Evolutionary conservation across 2,329 filamentous ascomycete genomes (phyloP), one percentile per base, ranked within the genome.

Genomic region (Xylaria sp.): DNA sequence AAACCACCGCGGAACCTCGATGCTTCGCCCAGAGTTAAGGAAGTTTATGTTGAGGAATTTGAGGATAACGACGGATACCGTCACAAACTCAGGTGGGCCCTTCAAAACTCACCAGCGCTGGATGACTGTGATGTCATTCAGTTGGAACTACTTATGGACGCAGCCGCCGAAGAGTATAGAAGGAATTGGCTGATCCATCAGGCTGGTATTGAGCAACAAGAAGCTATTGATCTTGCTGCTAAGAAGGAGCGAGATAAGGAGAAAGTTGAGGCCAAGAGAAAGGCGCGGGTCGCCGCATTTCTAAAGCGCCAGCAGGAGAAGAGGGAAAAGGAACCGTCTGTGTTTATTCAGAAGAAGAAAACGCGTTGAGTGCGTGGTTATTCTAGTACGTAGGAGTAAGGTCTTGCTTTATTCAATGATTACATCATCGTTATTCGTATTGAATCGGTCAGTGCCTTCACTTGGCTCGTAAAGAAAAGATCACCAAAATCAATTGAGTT

Each of bases 201-300:
- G 9, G 51, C 42, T 2, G 49, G 23, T 7, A 65, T 68, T 23
- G 36, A 60, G 1, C 49, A 65, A 31, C 66, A 65, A n/a, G 57
- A 26, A 10, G 42, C 31, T 11, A 26, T 42, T 1, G 61, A 60
- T 13, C 6, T 36, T 4, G 44, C 58, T 6, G 57, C 58, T 1
- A 65, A 42, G 9, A 44, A 59, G 44, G 38, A n/a, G 15, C 11
- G 44, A n/a, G 33, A 42, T 2, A 28, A 42, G 33, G 9, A 51
- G 57, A 51, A 10, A 1, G 1, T 49, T 0, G 36, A 46, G 17
- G 66, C 56, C 9, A 65, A 40, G 49, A 23, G 49, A 7, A 23
- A n/a, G 11, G 57, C 38, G 31, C 15, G n/a, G 36, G 13, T 36
- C 15, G 49, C 33, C 3, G 54, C 46, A 1, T 31, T 9, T 2